A percentile compares a stretch with the other conserved stretches of the same genome.
These are phyloP conservation scores for Pseudopyricularia javanii DNA, from an alignment of 2,329 filamentous ascomycete species.

Conservation along the genomic window DNA sequence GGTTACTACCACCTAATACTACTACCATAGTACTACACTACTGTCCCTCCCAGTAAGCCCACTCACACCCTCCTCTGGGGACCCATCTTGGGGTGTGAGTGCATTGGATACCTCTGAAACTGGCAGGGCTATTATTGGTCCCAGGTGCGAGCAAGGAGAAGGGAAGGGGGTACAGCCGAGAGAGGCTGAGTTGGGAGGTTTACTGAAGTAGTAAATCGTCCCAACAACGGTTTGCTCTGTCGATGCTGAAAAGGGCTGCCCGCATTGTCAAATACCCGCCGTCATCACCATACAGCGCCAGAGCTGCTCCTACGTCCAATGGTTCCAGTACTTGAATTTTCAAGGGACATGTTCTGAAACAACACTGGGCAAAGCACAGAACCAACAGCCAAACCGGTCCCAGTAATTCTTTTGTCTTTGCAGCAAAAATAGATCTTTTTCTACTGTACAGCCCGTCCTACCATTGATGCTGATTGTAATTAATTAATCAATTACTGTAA, in stretches of 20 bases:
- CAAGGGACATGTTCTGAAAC: background rate
- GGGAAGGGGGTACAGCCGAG: background rate
- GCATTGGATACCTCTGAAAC: constrained; percentile 1
- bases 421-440: background rate
- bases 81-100: background rate
- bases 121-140: background rate
- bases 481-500: too few species aligned
- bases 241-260: too few species aligned
- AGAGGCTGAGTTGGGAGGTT: background rate
- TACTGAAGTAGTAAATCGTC: too few species aligned
- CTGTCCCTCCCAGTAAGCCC: background rate
- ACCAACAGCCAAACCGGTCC: background rate
- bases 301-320: background rate
- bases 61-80: background rate
- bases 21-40: too few species aligned
- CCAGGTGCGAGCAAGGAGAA: background rate
- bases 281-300: too few species aligned
- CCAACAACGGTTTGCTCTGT: too few species aligned
- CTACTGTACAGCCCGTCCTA: background rate
- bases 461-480: too few species aligned
- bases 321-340: background rate
- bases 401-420: background rate
- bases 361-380: background rate
- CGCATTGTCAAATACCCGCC: too few species aligned
- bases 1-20: background rate